Percentiles rank a stretch among this genome's conserved stretches.
These are phyloP conservation scores for Pascua sp. DNA, from an alignment of 1,284 basidiomycete genomes.

Conservation along the genomic window DNA sequence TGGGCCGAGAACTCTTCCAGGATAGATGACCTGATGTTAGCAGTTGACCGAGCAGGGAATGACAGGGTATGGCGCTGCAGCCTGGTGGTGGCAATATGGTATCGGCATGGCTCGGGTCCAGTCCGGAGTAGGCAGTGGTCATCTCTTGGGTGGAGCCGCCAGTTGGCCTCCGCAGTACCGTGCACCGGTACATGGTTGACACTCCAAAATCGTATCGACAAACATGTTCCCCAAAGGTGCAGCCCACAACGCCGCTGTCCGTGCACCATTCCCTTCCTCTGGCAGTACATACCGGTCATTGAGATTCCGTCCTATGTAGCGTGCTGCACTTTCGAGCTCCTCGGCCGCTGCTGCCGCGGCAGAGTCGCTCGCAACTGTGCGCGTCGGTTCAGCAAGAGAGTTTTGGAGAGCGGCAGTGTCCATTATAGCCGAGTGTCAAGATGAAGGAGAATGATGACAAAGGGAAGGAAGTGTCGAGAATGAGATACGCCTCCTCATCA, in stretches of 20 bases:
- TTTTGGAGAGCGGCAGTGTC: conserved; percentile 6
- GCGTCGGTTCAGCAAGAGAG: neutral
- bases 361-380: conserved; percentile 15
- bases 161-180: neutral
- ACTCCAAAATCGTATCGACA: too few species aligned
- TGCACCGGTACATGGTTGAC: too few species aligned
- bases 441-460: neutral
- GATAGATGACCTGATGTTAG: too few species aligned
- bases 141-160: neutral
- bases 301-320: conserved; percentile 31
- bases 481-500: neutral
- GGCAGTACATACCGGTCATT: conserved; percentile 24
- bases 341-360: conserved; percentile 13
- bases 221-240: too few species aligned
- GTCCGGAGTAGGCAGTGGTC: neutral
- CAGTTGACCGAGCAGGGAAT: too few species aligned
- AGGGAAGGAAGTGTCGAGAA: neutral
- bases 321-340: conserved; percentile 20
- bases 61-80: too few species aligned
- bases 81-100: too few species aligned
- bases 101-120: too few species aligned
- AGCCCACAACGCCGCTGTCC: neutral
- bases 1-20: too few species aligned
- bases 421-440: conserved; percentile 5
- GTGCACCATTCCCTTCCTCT: neutral